A percentile compares a stretch with the other conserved stretches of the same genome.
These are phyloP conservation scores for Erucastrum elatum DNA, from an alignment of 345 rosid genomes.

Conservation along the genomic window DNA sequence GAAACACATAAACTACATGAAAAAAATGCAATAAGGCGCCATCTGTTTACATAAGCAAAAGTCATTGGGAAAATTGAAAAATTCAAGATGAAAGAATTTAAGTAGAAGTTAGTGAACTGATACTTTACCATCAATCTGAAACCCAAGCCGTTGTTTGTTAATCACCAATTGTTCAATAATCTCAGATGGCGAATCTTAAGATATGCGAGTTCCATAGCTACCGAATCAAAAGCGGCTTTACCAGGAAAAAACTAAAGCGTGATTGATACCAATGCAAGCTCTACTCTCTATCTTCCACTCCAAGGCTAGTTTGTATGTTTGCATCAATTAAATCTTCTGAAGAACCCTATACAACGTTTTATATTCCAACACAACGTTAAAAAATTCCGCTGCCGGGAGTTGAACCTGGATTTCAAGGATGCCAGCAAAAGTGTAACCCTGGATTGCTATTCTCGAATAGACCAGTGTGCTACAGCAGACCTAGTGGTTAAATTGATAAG, in stretches of 20 bases:
- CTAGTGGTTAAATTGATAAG: no score
- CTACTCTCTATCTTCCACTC: slow-evolving; percentile 64
- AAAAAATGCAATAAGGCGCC: not conserved
- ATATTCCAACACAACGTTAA: no score
- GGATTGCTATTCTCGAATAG: no score
- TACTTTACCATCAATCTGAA: slow-evolving; percentile 76
- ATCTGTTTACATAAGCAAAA: not conserved
- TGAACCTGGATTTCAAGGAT: no score
- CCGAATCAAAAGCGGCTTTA: slow-evolving; percentile 74
- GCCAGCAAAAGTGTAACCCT: no score
- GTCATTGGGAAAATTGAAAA: not conserved
- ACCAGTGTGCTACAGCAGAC: no score
- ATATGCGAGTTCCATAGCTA: slow-evolving; percentile 32
- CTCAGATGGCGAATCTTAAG: slow-evolving; percentile 7
- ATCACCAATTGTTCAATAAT: not conserved
- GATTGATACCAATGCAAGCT: slow-evolving; percentile 59
- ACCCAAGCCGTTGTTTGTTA: slow-evolving; percentile 19
- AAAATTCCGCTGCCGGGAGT: no score
- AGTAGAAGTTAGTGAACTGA: slow-evolving; percentile 49
- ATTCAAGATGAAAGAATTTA: not conserved
- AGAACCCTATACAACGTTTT: no score
- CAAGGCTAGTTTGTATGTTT: not conserved
- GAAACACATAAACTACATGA: slow-evolving; percentile 23
- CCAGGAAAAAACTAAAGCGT: slow-evolving; percentile 81
- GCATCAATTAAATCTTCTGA: no score